phyloP scores from a whole-genome alignment of 1,284 basidiomycete species.

The Ceratorhiza oryzae-sativae region DNA sequence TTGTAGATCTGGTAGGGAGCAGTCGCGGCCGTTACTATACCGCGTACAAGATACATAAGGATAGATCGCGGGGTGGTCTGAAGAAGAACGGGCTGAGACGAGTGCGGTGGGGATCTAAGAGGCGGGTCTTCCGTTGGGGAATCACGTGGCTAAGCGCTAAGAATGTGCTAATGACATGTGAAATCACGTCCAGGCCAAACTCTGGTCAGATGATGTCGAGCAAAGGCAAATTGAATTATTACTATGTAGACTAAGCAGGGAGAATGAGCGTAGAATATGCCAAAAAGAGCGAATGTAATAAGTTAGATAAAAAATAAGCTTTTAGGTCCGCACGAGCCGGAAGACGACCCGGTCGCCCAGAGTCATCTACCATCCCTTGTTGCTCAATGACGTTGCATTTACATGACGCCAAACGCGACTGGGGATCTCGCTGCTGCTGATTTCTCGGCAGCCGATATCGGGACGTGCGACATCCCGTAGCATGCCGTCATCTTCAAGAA shows the following conservation, averaged over 20 bases:
- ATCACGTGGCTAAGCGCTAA: slow-evolving; percentile 38
- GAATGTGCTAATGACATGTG: slow-evolving; percentile 30
- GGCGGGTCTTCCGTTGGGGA: slow-evolving; percentile 35
- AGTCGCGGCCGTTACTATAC: slow-evolving; percentile 76
- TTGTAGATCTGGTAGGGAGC: slow-evolving; percentile 86
- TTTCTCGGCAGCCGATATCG: slow-evolving; percentile 26
- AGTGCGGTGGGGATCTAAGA: slow-evolving; percentile 36
- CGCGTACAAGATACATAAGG: slow-evolving; percentile 80
- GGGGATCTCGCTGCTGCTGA: slow-evolving; percentile 24
- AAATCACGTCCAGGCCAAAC: slow-evolving; percentile 7
- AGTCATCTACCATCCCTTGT: slow-evolving; percentile 19
- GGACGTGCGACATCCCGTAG: slow-evolving; percentile 6
- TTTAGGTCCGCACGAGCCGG: slow-evolving; percentile 16
- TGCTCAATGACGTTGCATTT: slow-evolving; percentile 29
- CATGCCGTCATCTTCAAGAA: slow-evolving; percentile 5
- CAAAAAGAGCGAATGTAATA: slow-evolving; percentile 31
- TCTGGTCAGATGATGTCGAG: slow-evolving; percentile 27
- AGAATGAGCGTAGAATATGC: slow-evolving; percentile 20
- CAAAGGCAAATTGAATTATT: slow-evolving; percentile 25
- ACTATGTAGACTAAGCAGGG: slow-evolving; percentile 24
- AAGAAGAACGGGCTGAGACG: slow-evolving; percentile 33
- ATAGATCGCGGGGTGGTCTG: neutral
- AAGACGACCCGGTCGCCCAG: neutral
- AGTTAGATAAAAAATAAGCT: slow-evolving; percentile 13
- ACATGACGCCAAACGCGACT: slow-evolving; percentile 31